Base-by-base conservation (phyloP, 768 basidiomycete genomes). In the Leccinum variicolor region DNA sequence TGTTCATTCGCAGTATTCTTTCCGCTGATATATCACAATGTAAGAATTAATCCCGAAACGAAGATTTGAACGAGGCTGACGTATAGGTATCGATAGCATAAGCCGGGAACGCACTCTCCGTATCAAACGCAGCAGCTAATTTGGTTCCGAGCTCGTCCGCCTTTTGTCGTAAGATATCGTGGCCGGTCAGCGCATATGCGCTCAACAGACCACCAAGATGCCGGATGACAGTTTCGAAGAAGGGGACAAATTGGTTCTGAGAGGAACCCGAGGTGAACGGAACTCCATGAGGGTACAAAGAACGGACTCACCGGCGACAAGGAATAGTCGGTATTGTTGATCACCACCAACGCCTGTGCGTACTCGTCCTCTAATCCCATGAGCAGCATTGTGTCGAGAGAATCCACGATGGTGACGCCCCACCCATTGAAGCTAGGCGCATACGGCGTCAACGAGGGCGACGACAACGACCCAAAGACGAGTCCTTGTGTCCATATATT, bases 201-300 rank as follows among this genome's bases (percentile, higher is more conserved):
- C 88, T 87, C 4, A 95, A 79, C 6, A 95, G 72, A 3, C 94
- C 94, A 3, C 94, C 94, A 1, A 97, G 85, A 63, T 95, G 88
- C 19, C 94, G 84, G 60, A 96, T 96, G 26, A 87, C 83, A 0
- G 92, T 94, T 75, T 95, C 89, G 61, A 90, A 91, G 66, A 86
- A 90, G 1, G 85, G 85, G 1, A 69, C 72, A 15, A 14, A 68
- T 75, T 51, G 62, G 72, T 61, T 70, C 62, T 54, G 55, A 75
- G 6, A 29, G 5, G 3, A 1, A 17, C 52, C n/a, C 17, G 4
- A 6, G 15, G 25, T 15, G 11, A 13, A 46, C 2, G 6, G 45
- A 46, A 25, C 25, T 13, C 25, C 13, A 6, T 7, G 33, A 33
- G 23, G 48, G 3, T 4, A 26, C 19, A 19, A n/a, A 15, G 23